A percentile compares a stretch with the other conserved stretches of the same genome.
Conservation (phyloP, 805 yeast species). For the Grigorovia transvaalensis region DNA sequence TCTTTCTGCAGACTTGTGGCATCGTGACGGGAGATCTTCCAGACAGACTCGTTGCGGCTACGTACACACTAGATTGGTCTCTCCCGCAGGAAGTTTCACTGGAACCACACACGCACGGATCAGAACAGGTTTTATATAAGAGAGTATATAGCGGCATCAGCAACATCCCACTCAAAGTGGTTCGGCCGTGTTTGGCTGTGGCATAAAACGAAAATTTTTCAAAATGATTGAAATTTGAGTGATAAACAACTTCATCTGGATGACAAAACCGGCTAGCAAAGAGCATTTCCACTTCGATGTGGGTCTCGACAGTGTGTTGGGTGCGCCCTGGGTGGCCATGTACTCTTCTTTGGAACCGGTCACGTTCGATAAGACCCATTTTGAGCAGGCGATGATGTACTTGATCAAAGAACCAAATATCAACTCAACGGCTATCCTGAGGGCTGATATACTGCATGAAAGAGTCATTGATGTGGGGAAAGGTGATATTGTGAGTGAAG, state of each 20-base stretch:
- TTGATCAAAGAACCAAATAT: slow-evolving; percentile 76
- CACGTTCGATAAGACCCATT: slow-evolving; percentile 36
- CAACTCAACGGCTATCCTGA: slow-evolving; percentile 79
- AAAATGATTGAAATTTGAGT: background rate
- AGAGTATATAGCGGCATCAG: too few species aligned
- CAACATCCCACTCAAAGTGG: too few species aligned
- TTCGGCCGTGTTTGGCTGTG: background rate
- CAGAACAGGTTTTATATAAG: too few species aligned
- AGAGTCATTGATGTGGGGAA: slow-evolving; percentile 28
- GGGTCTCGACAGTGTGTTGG: slow-evolving; percentile 14
- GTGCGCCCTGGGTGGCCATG: slow-evolving; percentile 22
- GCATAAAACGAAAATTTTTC: background rate
- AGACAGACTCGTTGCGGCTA: too few species aligned
- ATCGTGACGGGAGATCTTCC: too few species aligned
- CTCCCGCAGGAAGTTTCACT: too few species aligned
- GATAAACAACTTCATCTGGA: background rate
- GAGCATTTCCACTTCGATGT: background rate
- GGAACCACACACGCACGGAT: too few species aligned
- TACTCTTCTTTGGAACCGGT: slow-evolving; percentile 16
- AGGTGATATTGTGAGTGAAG: slow-evolving; percentile 4
- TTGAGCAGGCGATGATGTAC: slow-evolving; percentile 67
- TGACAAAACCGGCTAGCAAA: slow-evolving; percentile 1
- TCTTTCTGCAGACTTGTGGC: too few species aligned
- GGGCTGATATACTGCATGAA: slow-evolving; percentile 72
- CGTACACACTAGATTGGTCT: too few species aligned